Conservation (phyloP, 306 rosid species). For the Dryas alaskensis region DNA sequence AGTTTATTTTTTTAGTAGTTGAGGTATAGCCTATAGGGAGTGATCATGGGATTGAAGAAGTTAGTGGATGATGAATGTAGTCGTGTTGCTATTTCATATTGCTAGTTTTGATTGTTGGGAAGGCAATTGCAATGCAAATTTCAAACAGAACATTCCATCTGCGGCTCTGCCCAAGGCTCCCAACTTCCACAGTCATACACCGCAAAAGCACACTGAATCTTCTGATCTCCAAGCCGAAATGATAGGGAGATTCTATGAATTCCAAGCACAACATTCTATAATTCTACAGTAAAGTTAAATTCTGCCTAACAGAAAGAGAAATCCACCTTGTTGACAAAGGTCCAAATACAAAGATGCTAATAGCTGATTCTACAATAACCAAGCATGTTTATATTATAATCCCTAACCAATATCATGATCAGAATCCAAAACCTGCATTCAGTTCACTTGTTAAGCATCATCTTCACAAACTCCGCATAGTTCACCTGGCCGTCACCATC, state of each 20-base stretch:
- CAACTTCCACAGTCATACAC: too few species aligned
- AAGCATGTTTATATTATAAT: background rate
- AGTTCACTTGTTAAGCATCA: constrained; percentile 28
- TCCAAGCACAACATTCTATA: constrained; percentile 4
- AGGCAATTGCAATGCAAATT: too few species aligned
- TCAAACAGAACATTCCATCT: too few species aligned
- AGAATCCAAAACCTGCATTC: background rate
- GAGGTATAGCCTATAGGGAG: too few species aligned
- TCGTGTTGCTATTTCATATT: too few species aligned
- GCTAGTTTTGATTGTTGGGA: too few species aligned
- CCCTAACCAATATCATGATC: background rate
- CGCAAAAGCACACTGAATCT: too few species aligned
- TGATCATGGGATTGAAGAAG: too few species aligned
- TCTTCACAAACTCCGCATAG: constrained; percentile 33
- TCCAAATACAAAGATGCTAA: constrained; percentile 8
- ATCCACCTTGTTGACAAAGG: constrained; percentile 1
- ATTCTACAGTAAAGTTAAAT: background rate
- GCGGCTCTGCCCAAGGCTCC: too few species aligned
- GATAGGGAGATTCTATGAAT: background rate
- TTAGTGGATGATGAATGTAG: too few species aligned
- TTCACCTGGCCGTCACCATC: constrained; percentile 37
- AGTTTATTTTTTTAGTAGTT: too few species aligned
- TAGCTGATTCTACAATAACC: constrained; percentile 2
- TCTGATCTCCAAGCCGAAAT: too few species aligned
- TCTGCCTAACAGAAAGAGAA: background rate